phyloP scores from a whole-genome alignment of 2,329 filamentous ascomycete species.

The Eutypa lata region DNA sequence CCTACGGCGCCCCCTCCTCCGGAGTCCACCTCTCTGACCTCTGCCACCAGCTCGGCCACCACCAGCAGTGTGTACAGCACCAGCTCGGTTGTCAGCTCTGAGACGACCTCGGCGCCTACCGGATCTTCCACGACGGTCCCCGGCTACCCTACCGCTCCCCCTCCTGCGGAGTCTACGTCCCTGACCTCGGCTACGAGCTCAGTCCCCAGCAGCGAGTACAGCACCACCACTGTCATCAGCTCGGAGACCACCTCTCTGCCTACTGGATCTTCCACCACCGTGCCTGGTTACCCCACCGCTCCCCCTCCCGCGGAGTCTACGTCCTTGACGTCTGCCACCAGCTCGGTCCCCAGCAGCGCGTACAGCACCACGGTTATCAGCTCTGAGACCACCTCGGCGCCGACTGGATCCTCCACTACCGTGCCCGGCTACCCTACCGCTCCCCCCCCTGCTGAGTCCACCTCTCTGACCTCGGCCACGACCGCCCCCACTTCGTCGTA shows the following conservation, averaged over 20 bases:
- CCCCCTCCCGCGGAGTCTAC: neutral
- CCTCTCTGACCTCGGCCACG: neutral
- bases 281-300: no score
- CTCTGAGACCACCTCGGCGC: no score
- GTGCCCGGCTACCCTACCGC: no score
- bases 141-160: conserved; percentile 5
- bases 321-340: conserved; percentile 5
- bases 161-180: neutral
- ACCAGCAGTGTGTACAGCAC: neutral
- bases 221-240: no score
- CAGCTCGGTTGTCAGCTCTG: neutral
- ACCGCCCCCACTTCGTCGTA: neutral
- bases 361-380: no score
- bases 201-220: no score
- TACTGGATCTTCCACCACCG: no score
- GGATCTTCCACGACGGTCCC: conserved; percentile 53
- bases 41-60: neutral
- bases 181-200: conserved; percentile 1
- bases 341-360: no score
- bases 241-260: no score
- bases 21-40: no score
- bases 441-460: neutral
- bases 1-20: no score
- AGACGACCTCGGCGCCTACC: neutral
- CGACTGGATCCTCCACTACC: no score